Evolutionary conservation across 768 basidiomycete species (phyloP).

Genomic region (Dendrothele bispora): DNA sequence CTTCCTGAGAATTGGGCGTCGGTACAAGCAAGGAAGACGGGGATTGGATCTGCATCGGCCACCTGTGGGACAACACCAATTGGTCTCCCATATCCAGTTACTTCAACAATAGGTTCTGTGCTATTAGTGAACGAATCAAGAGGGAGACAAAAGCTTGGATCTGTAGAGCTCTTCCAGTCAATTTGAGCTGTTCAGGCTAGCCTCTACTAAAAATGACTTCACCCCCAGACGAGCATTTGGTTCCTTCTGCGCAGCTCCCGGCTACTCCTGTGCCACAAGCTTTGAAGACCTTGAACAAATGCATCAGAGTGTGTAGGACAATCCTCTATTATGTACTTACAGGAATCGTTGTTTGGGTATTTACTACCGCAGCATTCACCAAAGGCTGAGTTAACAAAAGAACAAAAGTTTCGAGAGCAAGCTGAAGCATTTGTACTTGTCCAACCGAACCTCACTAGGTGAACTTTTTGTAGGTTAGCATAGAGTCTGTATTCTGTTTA

Average conservation of each 20-base stretch:
- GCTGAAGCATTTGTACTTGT: too few species aligned
- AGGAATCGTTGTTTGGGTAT: too few species aligned
- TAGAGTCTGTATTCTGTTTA: too few species aligned
- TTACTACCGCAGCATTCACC: too few species aligned
- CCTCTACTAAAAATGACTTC: too few species aligned
- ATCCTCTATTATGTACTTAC: too few species aligned
- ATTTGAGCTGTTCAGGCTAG: not conserved
- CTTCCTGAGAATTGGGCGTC: slow-evolving; percentile 2
- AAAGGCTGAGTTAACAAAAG: too few species aligned
- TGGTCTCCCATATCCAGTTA: slow-evolving; percentile 3
- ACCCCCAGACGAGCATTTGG: not conserved
- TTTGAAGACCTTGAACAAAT: not conserved
- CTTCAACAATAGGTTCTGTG: not conserved
- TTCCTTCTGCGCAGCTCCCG: not conserved
- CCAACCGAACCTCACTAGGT: too few species aligned
- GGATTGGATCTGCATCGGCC: not conserved
- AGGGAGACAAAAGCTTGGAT: slow-evolving; percentile 3
- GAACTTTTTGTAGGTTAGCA: too few species aligned
- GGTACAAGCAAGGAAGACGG: slow-evolving; percentile 1
- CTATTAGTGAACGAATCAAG: not conserved
- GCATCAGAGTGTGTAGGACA: too few species aligned
- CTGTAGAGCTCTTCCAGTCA: not conserved
- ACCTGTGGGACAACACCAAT: not conserved
- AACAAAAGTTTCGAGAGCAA: too few species aligned
- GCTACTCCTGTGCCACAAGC: not conserved